phyloP scores from a whole-genome alignment of 805 yeast genomes.

The Dipodascopsis uninucleata region DNA sequence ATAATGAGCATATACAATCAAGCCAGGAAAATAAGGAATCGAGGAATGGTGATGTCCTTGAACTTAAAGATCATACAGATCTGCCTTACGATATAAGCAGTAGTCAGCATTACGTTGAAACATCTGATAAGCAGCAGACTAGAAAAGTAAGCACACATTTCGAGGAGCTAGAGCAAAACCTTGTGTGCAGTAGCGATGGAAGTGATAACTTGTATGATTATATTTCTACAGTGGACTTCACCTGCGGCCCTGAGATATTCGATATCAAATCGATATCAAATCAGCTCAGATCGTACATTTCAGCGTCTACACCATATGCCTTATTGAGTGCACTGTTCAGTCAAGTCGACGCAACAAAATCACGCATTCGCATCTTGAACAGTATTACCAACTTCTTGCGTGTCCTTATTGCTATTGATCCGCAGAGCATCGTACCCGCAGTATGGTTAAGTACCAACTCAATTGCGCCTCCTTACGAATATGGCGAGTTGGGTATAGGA shows the following conservation, averaged over 20 bases:
- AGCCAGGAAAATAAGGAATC: no score
- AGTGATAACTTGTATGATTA: neutral
- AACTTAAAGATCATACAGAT: no score
- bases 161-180: no score
- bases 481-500: conserved; percentile 29
- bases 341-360: conserved; percentile 25
- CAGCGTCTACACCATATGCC: conserved; percentile 20
- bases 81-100: no score
- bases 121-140: no score
- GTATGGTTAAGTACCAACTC: conserved; percentile 29
- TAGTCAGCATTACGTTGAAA: no score
- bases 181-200: no score
- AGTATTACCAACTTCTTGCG: conserved; percentile 26
- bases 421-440: conserved; percentile 20
- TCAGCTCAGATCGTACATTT: neutral
- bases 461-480: conserved; percentile 26
- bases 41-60: no score
- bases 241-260: neutral
- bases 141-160: no score
- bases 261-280: neutral
- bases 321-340: conserved; percentile 17
- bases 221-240: conserved; percentile 6
- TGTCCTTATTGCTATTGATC: conserved; percentile 14
- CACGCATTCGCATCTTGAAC: conserved; percentile 27
- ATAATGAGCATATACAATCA: no score